These are phyloP conservation scores for Trapa incisa DNA, from an alignment of 345 rosid species.

Conservation along the genomic window DNA sequence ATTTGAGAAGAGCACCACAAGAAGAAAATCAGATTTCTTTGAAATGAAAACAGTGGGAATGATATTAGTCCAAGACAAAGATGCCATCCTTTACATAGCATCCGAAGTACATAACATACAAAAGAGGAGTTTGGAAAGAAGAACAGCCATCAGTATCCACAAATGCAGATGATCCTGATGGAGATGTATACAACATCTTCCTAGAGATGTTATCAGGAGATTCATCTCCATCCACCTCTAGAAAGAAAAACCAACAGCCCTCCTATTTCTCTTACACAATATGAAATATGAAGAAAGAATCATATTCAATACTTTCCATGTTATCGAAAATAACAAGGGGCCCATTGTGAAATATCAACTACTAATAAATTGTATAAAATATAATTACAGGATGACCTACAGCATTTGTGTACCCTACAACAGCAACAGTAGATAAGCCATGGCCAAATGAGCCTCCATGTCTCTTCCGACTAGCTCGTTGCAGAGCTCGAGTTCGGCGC, in stretches of 20 bases:
- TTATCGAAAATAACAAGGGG: not conserved
- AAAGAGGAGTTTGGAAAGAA: not conserved
- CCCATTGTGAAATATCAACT: not conserved
- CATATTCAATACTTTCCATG: not conserved
- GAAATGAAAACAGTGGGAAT: not conserved
- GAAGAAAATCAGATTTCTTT: not conserved
- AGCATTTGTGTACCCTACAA: slow-evolving; percentile 96
- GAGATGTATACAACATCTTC: not conserved
- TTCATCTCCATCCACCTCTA: not conserved
- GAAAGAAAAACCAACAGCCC: not conserved
- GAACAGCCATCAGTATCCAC: not conserved
- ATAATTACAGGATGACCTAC: slow-evolving; percentile 33
- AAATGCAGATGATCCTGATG: not conserved
- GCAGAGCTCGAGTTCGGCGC: slow-evolving; percentile 71
- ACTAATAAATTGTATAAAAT: not conserved
- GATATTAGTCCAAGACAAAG: not conserved
- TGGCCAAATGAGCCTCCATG: slow-evolving; percentile 35
- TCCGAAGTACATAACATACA: not conserved
- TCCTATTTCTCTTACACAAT: not conserved
- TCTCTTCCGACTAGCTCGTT: slow-evolving; percentile 71
- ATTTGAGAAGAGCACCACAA: not conserved
- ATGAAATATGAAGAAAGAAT: not conserved
- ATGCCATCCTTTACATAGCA: not conserved
- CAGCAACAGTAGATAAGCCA: slow-evolving; percentile 65
- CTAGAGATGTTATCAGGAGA: not conserved